Conservation (phyloP, 352 stramenopile genomes). For the Blastocystis sp. region DNA sequence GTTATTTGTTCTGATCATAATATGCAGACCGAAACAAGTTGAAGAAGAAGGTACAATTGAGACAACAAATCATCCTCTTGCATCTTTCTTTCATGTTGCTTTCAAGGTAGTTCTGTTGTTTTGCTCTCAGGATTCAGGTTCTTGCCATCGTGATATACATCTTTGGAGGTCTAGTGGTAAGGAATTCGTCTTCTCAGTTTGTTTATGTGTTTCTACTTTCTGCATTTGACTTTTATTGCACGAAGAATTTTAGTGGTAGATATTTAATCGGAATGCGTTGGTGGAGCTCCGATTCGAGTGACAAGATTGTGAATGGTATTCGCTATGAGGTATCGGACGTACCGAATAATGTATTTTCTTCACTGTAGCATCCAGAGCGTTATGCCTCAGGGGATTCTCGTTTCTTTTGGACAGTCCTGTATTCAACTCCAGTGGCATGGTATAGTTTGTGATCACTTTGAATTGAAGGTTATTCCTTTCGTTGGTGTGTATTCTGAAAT, state of each 20-base stretch:
- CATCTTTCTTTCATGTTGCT: not conserved
- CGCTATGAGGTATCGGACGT: slow-evolving; percentile 14
- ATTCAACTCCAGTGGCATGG: too few species aligned
- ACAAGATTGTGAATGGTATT: not conserved
- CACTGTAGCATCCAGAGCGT: not conserved
- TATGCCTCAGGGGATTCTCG: not conserved
- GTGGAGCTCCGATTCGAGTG: not conserved
- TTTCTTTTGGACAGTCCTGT: not conserved
- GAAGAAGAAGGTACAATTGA: not conserved
- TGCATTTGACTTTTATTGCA: not conserved
- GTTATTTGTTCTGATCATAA: not conserved
- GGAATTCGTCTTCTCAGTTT: not conserved
- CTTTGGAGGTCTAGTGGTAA: slow-evolving; percentile 5
- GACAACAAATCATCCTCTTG: not conserved
- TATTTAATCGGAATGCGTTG: slow-evolving; percentile 18
- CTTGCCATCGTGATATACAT: not conserved
- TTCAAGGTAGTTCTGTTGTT: not conserved
- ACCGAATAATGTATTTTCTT: not conserved
- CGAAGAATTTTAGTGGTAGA: not conserved
- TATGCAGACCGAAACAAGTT: not conserved
- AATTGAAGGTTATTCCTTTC: not conserved
- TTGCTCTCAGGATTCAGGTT: not conserved
- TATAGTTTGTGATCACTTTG: not conserved
- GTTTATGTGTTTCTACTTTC: not conserved
- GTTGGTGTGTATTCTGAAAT: not conserved